Base-by-base conservation (phyloP, 2,329 filamentous ascomycete species). In the Claviceps africana region DNA sequence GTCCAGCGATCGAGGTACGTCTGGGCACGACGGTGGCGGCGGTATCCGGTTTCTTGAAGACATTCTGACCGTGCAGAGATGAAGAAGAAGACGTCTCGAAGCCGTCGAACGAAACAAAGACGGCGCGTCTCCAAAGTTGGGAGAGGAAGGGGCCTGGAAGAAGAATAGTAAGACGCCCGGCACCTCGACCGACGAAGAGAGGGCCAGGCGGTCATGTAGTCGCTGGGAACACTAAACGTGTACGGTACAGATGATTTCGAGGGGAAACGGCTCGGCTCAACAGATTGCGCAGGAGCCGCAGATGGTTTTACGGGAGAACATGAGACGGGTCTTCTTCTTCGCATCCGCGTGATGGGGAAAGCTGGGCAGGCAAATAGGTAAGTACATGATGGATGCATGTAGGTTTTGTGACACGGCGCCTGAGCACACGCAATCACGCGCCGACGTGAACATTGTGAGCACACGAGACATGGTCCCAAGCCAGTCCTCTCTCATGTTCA, bases 1-100 rank as follows among this genome's bases (percentile, higher is more conserved):
- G 33, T 60, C 64, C 47, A 72, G 39, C 11, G 21, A 49, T 15
- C 19, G 31, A 40, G 44, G 44, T 22, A 51, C n/a, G 11, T 40
- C 44, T 47, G 50, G 50, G 15, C 44, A 51, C 19, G 50, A 33
- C 30, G 28, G 35, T 19, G 46, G 39, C n/a, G 47, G 35, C n/a
- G 47, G 35, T 13, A 30, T 40, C 45, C 31, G 47, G 30, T 53
- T 46, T 42, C 31, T 31, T 25, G 46, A 45, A 33, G 22, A 30
- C 46, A 52, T 52, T 21, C n/a, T 30, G 25, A 25, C n/a, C n/a
- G 4, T 33, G 11, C 25, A n/a, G 25, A 47, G 6, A 39, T 4
- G 15, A 19, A 5, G n/a, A 19, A 5, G 17, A 15, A 15, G 44
- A 19, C 28, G 9, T 15, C 44, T 17, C 28, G 21, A 46, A 19